phyloP scores from a whole-genome alignment of 2,329 filamentous ascomycete species.

The Xylaria sp. region DNA sequence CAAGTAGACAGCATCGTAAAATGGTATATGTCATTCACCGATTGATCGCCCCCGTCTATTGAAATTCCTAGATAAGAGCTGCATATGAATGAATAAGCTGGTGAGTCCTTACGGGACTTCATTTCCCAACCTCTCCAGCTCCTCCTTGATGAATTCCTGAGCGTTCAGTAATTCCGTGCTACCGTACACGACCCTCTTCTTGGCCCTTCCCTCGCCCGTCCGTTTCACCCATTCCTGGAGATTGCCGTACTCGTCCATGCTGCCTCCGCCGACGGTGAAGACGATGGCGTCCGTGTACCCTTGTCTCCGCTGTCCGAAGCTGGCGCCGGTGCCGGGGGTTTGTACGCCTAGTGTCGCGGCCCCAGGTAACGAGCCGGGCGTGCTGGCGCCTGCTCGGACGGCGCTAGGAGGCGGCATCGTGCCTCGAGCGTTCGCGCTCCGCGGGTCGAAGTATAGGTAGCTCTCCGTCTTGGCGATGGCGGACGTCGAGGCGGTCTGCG shows the following conservation, averaged over 20 bases:
- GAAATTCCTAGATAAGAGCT: constrained; percentile 2
- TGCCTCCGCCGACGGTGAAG: constrained; percentile 95
- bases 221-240: constrained; percentile 93
- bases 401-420: constrained; percentile 84
- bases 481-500: constrained; percentile 84
- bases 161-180: constrained; percentile 85
- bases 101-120: constrained; percentile 56
- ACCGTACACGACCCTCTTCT: constrained; percentile 89
- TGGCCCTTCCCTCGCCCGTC: constrained; percentile 72
- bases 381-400: constrained; percentile 58
- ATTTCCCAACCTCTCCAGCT: constrained; percentile 69
- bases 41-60: neutral
- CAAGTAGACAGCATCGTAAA: neutral
- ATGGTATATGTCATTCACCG: constrained; percentile 15
- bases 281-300: constrained; percentile 91
- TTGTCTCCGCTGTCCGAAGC: constrained; percentile 89
- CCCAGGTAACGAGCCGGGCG: constrained; percentile 57
- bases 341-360: constrained; percentile 57
- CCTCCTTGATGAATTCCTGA: constrained; percentile 70
- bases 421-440: constrained; percentile 90
- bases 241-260: constrained; percentile 99
- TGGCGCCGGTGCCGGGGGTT: constrained; percentile 75
- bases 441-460: constrained; percentile 96
- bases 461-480: constrained; percentile 96
- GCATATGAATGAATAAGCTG: neutral